Base-by-base conservation (phyloP, 495 filamentous ascomycete genomes). In the Haplographium delicatum region DNA sequence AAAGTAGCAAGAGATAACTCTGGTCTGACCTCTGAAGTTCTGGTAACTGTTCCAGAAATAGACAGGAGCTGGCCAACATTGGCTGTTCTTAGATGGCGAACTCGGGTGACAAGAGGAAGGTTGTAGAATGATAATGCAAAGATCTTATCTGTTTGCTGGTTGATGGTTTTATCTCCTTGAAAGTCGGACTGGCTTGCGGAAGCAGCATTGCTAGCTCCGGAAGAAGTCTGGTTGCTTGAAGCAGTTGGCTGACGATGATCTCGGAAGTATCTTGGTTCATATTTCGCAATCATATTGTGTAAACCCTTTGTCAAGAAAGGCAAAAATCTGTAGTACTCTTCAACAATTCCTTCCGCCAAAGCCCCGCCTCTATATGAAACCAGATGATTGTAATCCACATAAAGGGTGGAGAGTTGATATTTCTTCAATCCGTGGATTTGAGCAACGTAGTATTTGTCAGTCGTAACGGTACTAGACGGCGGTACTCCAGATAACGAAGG, bases 41-140 rank as follows among this genome's bases (percentile, higher is more conserved):
- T 78, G 1, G 93, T 99, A 34, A 95, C 91, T 2, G 93, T 99
- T 20, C 94, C 93, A 11, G 91, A 96, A 58, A 99, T 90, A 2
- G 91, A 95, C 10, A 91, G 80, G 26, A 99, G 78, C 54, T 89
- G 85, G 43, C 93, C 93, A 55, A 99, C 91, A 53, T 93, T 86
- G n/a, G 76, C 74, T 22, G 93, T 95, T 19, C 93, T 84, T 50
- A 99, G 76, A 57, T 89, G 84, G 47, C 93, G 85, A 50, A 99
- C 75, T 56, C 93, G 78, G 4, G 91, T 93, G 24, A 96, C 87
- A n/a, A 96, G 75, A 1, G 93, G 91, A 16, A 99, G 72, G 64
- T 97, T 96, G 72, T 96, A 96, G 65, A 97, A 96, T 10, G 94
- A 94, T 23, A 97, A 74, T 13, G 89, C 78, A 62, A 99, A 99